Conservation (phyloP, 148 eudicot species). For the Chenopodium suecicum region DNA sequence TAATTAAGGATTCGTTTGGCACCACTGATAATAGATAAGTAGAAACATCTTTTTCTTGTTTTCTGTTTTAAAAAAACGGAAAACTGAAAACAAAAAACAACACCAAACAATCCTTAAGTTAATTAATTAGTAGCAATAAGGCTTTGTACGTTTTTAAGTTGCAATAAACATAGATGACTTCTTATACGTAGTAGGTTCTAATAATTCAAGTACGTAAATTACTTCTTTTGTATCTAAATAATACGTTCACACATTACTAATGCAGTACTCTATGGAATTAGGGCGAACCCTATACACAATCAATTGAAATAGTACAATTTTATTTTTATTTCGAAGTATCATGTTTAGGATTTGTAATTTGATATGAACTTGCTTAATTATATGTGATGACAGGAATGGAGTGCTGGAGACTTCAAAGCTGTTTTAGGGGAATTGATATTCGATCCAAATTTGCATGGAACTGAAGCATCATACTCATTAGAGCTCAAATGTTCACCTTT, state of each 20-base stretch:
- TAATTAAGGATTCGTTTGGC: too few relatives aligned
- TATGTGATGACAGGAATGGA: constrained; percentile 50
- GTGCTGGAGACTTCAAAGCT: constrained; percentile 49
- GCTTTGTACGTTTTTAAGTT: too few relatives aligned
- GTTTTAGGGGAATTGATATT: constrained; percentile 47
- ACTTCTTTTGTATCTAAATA: too few relatives aligned
- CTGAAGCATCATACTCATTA: constrained; percentile 49
- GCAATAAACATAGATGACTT: too few relatives aligned
- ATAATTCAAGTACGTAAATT: neutral
- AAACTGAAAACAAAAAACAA: too few relatives aligned
- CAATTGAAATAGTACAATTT: neutral
- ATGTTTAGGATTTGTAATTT: neutral
- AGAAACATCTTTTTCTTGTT: too few relatives aligned
- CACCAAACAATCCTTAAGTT: too few relatives aligned
- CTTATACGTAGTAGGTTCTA: neutral
- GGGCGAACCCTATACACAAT: neutral
- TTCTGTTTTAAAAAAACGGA: too few relatives aligned
- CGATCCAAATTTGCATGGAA: constrained; percentile 41
- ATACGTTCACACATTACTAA: too few relatives aligned
- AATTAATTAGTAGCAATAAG: too few relatives aligned
- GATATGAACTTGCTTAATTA: neutral
- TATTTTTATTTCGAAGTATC: too few relatives aligned
- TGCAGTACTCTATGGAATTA: neutral
- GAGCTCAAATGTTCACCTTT: constrained; percentile 64
- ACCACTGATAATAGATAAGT: too few relatives aligned